Base-by-base conservation (phyloP, 768 basidiomycete species). In the Lactarius trivialis region DNA sequence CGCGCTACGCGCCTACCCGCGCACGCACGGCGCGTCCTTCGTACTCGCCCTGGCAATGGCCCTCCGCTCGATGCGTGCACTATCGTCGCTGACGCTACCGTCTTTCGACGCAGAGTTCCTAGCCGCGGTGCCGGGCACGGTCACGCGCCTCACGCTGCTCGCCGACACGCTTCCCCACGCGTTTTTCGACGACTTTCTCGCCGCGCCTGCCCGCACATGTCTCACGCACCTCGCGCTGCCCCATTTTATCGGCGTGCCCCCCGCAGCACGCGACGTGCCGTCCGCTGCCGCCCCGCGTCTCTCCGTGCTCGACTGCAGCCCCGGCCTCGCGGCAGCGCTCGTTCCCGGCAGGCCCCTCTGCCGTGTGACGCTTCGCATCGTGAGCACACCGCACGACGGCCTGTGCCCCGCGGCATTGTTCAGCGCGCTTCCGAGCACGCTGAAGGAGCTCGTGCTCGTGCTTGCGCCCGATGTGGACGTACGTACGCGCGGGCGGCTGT, bases 401-500 rank as follows among this genome's bases (percentile, higher is more conserved):
- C 36, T 36, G 11, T 12, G 36, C 0, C 36, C 12, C 12, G 36
- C 36, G 12, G 36, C 36, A 12, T 11, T 36, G 36, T 36, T 36
- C 12, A 14, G 36, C 36, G 36, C 36, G 28, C 60, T 74, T 30
- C 67, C 67, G n/a, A 59, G 63, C 1, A 54, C 54, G 12, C 55
- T 68, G n/a, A 59, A 71, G 21, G 57, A 65, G 11, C 60, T 60
- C 32, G 52, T 68, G 17, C 52, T 64, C 6, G 62, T 64, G 0
- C 61, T 74, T 28, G 60, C 61, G 14, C 58, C 68, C 6, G 58
- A 58, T 3, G 63, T 75, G 50, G 75, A 76, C 58, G 66, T 64
- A 49, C 69, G 75, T 36, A 74, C 74, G 19, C 61, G 72, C 1
- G 73, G 71, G 59, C 68, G 72, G 57, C 60, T 76, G 50, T 49